These are phyloP conservation scores for Penicillium antarcticum DNA, from an alignment of 495 filamentous ascomycete genomes.

Conservation along the genomic window DNA sequence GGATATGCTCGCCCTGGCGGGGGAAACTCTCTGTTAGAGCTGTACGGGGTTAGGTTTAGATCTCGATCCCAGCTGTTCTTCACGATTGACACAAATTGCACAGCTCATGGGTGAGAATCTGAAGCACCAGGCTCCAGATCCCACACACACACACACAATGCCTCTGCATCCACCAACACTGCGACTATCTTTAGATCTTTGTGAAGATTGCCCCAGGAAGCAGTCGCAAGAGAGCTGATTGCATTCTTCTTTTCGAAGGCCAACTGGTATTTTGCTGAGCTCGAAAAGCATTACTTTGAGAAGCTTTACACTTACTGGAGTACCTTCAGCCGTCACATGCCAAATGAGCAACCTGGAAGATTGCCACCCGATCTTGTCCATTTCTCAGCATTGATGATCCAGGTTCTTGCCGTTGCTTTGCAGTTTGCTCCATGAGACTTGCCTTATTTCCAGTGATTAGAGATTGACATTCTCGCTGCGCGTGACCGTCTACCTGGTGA, in stretches of 20 bases:
- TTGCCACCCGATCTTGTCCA: neutral
- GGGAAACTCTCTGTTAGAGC: neutral
- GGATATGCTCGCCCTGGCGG: neutral
- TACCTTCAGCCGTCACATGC: neutral
- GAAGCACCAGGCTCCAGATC: neutral
- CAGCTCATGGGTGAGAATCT: neutral
- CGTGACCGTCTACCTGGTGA: neutral
- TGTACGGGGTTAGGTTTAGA: neutral
- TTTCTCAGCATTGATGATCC: neutral
- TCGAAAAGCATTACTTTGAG: constrained; percentile 1
- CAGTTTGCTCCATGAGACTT: neutral
- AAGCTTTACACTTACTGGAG: neutral
- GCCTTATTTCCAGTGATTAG: neutral
- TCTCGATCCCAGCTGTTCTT: too few relatives aligned
- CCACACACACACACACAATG: neutral
- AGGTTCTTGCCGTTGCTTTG: constrained; percentile 4
- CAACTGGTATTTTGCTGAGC: neutral
- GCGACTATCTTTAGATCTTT: neutral
- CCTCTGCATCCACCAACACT: neutral
- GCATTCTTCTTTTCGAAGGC: constrained; percentile 2
- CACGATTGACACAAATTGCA: neutral
- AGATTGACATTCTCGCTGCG: neutral
- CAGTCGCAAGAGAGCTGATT: constrained; percentile 3
- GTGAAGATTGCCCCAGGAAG: neutral
- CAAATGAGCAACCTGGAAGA: neutral